Evolutionary conservation across 2,329 filamentous ascomycete genomes (phyloP).

Genomic region (Colletotrichum sp.): DNA sequence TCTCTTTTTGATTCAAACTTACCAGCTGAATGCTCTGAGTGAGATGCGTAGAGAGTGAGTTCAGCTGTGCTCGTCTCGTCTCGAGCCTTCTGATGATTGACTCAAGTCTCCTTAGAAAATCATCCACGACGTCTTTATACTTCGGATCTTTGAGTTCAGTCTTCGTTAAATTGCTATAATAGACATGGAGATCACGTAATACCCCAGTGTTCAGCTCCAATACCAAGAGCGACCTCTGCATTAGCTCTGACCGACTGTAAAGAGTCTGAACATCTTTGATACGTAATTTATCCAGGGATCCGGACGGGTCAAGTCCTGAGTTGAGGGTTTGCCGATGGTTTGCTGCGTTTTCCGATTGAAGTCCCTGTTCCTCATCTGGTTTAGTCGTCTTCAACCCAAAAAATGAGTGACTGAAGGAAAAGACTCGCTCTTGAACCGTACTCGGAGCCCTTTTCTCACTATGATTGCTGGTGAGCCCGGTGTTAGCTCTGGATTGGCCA

Average conservation of each 20-base stretch:
- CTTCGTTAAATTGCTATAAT: too few relatives aligned
- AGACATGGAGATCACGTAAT: neutral
- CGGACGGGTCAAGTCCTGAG: neutral
- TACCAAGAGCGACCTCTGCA: neutral
- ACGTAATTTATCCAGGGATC: neutral
- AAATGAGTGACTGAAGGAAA: neutral
- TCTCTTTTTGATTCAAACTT: neutral
- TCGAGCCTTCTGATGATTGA: neutral
- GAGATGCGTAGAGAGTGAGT: neutral
- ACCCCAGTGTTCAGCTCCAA: neutral
- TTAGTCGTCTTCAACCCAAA: neutral
- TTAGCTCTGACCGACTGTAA: neutral
- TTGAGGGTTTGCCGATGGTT: neutral
- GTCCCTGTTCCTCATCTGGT: neutral
- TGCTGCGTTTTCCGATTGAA: neutral
- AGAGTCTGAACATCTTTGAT: neutral
- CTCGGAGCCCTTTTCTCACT: rapidly evolving
- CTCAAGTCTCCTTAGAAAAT: neutral
- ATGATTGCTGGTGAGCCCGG: rapidly evolving
- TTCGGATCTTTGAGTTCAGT: neutral
- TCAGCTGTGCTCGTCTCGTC: neutral
- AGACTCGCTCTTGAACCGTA: neutral
- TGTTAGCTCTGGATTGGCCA: neutral
- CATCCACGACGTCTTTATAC: neutral
- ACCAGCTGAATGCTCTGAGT: neutral